Evolutionary conservation across 2,329 filamentous ascomycete species (phyloP).

Genomic region (Chlorencoelia australis): DNA sequence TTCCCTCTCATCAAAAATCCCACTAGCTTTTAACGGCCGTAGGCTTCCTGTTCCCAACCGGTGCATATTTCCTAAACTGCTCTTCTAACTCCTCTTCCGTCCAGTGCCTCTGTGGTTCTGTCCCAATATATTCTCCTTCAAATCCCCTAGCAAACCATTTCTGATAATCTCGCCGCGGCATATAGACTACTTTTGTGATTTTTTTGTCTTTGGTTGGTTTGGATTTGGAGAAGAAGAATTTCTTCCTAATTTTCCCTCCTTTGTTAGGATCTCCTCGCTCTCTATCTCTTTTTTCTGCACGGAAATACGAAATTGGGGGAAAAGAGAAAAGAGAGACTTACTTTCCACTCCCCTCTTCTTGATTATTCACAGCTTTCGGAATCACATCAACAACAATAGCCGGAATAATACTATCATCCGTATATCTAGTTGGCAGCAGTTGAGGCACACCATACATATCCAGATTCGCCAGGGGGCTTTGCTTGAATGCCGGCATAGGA

Average conservation of each 20-base stretch:
- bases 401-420: slow-evolving; percentile 25
- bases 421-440: slow-evolving; percentile 19
- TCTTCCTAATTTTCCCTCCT: no score
- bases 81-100: slow-evolving; percentile 24
- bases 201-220: no score
- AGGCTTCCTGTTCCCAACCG: slow-evolving; percentile 9
- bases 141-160: slow-evolving; percentile 24
- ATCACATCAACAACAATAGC: slow-evolving; percentile 20
- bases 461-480: slow-evolving; percentile 7
- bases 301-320: no score
- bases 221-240: no score
- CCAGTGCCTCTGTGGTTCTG: slow-evolving; percentile 22
- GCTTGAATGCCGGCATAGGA: slow-evolving; percentile 16
- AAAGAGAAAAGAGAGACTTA: neutral
- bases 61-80: slow-evolving; percentile 19
- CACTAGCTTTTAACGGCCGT: no score
- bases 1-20: neutral
- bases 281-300: no score
- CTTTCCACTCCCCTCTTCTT: neutral
- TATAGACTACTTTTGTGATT: slow-evolving; percentile 23
- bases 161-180: slow-evolving; percentile 24
- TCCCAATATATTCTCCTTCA: slow-evolving; percentile 22
- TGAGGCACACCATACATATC: slow-evolving; percentile 18
- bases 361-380: slow-evolving; percentile 3
- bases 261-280: no score